Evolutionary conservation across 108 stramenopile species (phyloP).

Genomic region (Ochromonas danica): DNA sequence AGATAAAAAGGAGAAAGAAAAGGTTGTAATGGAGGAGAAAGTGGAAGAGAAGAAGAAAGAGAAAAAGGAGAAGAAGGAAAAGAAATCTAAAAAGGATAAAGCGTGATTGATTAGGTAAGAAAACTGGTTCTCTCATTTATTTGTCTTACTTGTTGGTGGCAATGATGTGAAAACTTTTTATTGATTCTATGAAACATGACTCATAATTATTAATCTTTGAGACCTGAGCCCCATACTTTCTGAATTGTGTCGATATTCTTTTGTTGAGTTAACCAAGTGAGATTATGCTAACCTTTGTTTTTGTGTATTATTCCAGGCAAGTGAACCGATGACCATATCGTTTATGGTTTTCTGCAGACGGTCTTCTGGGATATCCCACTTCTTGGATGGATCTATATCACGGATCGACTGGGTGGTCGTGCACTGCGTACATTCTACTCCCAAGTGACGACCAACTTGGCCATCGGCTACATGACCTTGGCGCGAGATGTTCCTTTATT

Average conservation of each 20-base stretch:
- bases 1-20: slow-evolving; percentile 46
- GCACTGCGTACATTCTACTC: too few relatives aligned
- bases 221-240: not conserved
- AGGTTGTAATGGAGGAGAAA: not conserved
- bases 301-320: too few relatives aligned
- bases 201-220: slow-evolving; percentile 21
- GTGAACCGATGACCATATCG: too few relatives aligned
- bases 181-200: not conserved
- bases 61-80: slow-evolving; percentile 37
- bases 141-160: not conserved
- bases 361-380: too few relatives aligned
- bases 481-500: too few relatives aligned
- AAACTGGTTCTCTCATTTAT: not conserved
- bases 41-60: slow-evolving; percentile 39
- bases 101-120: slow-evolving; percentile 25
- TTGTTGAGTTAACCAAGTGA: not conserved
- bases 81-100: slow-evolving; percentile 47
- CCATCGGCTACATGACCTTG: too few relatives aligned
- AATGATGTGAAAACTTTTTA: not conserved
- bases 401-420: too few relatives aligned
- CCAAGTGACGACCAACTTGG: too few relatives aligned
- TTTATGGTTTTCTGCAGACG: too few relatives aligned
- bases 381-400: too few relatives aligned
- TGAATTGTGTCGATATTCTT: not conserved
- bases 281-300: not conserved